A percentile compares a stretch with the other conserved stretches of the same genome.
phyloP scores from a whole-genome alignment of 2,329 filamentous ascomycete species.

The Phoma sp. region DNA sequence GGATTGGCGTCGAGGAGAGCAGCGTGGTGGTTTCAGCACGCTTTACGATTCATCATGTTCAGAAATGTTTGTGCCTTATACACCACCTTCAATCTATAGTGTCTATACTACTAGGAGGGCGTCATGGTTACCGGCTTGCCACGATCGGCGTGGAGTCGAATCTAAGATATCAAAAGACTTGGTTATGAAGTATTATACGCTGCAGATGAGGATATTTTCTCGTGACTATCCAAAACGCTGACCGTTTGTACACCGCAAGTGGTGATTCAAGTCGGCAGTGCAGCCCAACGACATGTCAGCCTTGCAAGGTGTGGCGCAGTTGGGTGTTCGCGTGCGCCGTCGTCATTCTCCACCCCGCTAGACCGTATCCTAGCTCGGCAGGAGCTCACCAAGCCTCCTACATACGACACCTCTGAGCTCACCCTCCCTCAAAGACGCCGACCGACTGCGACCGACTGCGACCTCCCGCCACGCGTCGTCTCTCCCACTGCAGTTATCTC shows the following conservation, averaged over 20 bases:
- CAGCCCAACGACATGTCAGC: constrained; percentile 1
- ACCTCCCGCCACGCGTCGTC: background rate
- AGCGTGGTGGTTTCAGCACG: constrained; percentile 3
- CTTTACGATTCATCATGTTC: constrained; percentile 19
- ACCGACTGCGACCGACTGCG: background rate
- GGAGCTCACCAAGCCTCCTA: constrained; percentile 29
- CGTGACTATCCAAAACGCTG: too few relatives aligned
- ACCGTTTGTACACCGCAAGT: too few relatives aligned
- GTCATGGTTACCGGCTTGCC: constrained; percentile 11
- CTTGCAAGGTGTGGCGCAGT: constrained; percentile 23
- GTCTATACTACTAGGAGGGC: constrained; percentile 32
- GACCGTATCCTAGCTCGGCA: constrained; percentile 9
- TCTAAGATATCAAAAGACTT: too few relatives aligned
- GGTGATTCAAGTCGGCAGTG: too few relatives aligned
- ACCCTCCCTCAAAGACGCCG: constrained; percentile 5
- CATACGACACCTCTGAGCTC: constrained; percentile 25
- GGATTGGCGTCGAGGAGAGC: background rate
- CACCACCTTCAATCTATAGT: constrained; percentile 29
- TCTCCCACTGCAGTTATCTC: background rate
- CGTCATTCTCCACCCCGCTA: constrained; percentile 28
- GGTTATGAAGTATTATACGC: too few relatives aligned
- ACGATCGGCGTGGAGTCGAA: constrained; percentile 19
- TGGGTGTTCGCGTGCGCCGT: constrained; percentile 9
- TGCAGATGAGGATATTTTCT: too few relatives aligned
- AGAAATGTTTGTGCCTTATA: constrained; percentile 33